Percentiles rank a stretch among this genome's conserved stretches.
Evolutionary conservation across 2,329 filamentous ascomycete species (phyloP).

Genomic region (Teratosphaeria nubilosa): DNA sequence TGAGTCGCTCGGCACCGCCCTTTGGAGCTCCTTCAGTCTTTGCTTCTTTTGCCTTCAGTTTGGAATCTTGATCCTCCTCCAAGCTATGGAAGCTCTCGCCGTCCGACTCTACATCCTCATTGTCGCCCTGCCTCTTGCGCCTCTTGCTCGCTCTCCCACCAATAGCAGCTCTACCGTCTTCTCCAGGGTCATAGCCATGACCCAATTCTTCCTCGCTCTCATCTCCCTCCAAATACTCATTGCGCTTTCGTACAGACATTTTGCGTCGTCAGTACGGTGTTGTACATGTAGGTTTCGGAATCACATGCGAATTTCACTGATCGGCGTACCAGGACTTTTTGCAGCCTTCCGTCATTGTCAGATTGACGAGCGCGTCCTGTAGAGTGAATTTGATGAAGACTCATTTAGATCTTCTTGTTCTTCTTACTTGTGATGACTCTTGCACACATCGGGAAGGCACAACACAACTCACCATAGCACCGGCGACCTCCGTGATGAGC

Average conservation of each 20-base stretch:
- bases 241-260: conserved; percentile 61
- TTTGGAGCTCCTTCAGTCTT: not conserved
- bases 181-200: conserved; percentile 53
- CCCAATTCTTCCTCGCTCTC: conserved; percentile 35
- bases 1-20: not conserved
- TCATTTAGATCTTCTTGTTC: not conserved
- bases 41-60: not conserved
- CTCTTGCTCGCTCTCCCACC: conserved; percentile 47
- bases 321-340: not conserved
- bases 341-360: not conserved
- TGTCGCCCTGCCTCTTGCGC: conserved; percentile 50
- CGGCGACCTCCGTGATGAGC: not conserved
- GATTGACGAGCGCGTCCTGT: not conserved
- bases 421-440: not conserved
- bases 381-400: not conserved
- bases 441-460: not conserved
- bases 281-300: not conserved
- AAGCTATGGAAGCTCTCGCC: conserved; percentile 12
- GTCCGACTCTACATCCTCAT: conserved; percentile 34
- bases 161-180: conserved; percentile 53
- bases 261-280: not conserved
- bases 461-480: not conserved
- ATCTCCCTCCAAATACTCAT: conserved; percentile 55
- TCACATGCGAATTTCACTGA: not conserved
- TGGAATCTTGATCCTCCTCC: not conserved